Base-by-base conservation (phyloP, 768 basidiomycete species). In the Podaxis sp. region DNA sequence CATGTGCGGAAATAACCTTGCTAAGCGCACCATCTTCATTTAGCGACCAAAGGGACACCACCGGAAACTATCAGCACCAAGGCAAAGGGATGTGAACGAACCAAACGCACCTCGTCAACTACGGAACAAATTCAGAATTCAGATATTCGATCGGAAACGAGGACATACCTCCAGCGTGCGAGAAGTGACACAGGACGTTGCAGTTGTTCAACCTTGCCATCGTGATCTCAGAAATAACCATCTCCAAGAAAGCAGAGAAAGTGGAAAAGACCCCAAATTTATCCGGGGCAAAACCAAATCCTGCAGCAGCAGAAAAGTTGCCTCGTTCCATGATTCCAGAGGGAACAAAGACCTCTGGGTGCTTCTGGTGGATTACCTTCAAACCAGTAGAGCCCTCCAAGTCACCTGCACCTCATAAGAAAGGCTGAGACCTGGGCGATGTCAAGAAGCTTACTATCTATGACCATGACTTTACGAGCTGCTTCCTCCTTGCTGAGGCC, bases 161-260 rank as follows among this genome's bases (percentile, higher is more conserved):
- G 40, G 30, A 75, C 83, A 58, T 72, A 88, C 87, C 87, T 65
- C 93, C 93, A 24, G 92, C 88, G 76, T 95, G 93, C 24, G 92
- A 94, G 79, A 94, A 95, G 76, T 95, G 93, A 69, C 82, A 88
- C 24, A 95, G 83, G 8, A 95, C 87, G 70, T 95, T 95, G 80
- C 90, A 91, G 68, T 90, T 82, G 74, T 95, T 95, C 72, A 95
- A 74, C 58, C 93, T 85, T n/a, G 93, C 93, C 93, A 95, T 95
- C 11, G 93, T 95, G 57, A 94, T 77, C 74, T 95, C 93, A 4
- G 92, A 93, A 59, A 95, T 74, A 54, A 91, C 80, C 93, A 95
- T 95, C 82, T 95, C 93, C 63, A 93, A 80, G 82, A 95, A 95
- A 3, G 93, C 93, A 54, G 90, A 91, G 78, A 95, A 95, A 3